Conservation (phyloP, 2,329 filamentous ascomycete species). For the Xylaria sp. region DNA sequence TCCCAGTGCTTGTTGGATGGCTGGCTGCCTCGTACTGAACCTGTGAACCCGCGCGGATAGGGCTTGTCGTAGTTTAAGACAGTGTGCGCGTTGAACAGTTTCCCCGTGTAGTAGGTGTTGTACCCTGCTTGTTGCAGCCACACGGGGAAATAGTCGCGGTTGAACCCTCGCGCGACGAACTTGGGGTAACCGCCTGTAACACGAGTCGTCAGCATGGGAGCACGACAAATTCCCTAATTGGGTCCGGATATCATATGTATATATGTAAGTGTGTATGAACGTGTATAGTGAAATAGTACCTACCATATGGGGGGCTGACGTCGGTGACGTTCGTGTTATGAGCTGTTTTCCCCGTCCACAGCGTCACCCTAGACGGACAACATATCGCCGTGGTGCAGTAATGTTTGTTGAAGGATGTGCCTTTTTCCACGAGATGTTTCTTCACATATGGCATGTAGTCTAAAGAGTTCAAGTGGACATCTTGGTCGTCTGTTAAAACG, state of each 20-base stretch:
- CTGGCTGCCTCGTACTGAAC: constrained; percentile 51
- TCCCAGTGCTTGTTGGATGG: background rate
- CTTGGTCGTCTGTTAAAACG: constrained; percentile 72
- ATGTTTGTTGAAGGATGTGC: constrained; percentile 65
- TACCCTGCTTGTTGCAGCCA: constrained; percentile 69
- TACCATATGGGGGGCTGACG: constrained; percentile 63
- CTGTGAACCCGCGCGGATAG: constrained; percentile 46
- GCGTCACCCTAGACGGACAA: constrained; percentile 61
- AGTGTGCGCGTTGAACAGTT: constrained; percentile 66
- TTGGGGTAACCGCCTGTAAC: constrained; percentile 62
- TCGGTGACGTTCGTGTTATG: constrained; percentile 73
- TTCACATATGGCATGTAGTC: constrained; percentile 64
- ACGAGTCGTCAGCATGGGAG: background rate
- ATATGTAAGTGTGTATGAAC: no score
- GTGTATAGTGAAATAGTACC: background rate
- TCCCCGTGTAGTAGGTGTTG: constrained; percentile 68
- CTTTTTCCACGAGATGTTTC: constrained; percentile 63
- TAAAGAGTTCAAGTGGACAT: constrained; percentile 65
- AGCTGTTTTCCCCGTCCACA: constrained; percentile 68
- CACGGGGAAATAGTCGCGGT: constrained; percentile 66
- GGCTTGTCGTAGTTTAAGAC: constrained; percentile 57
- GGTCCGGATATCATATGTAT: no score
- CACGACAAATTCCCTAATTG: no score
- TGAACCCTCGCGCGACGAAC: constrained; percentile 63
- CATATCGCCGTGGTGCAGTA: constrained; percentile 61